Conservation (phyloP, 179 eudicot genomes). For the Silene noctiflora region DNA sequence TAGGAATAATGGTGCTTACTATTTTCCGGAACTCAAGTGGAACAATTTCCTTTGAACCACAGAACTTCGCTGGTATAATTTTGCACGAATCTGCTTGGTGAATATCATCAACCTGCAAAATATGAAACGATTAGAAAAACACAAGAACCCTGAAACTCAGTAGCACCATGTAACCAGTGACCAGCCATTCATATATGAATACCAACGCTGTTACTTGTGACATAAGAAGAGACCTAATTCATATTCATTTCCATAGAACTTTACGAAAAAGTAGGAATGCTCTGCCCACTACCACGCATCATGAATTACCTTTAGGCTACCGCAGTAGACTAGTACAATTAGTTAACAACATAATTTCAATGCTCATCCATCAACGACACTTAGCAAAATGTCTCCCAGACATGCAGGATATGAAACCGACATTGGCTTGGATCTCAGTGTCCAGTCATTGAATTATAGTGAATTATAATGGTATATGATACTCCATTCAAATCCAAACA, state of each 20-base stretch:
- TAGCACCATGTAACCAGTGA: background rate
- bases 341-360: background rate
- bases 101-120: constrained; percentile 67
- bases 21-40: constrained; percentile 66
- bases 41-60: constrained; percentile 86
- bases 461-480: background rate
- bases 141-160: background rate
- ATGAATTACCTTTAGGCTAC: background rate
- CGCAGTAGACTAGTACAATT: background rate
- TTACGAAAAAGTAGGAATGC: background rate
- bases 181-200: background rate
- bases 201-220: background rate
- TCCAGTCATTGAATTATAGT: background rate
- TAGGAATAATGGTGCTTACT: constrained; percentile 26
- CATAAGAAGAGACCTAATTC: background rate
- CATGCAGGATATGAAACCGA: background rate
- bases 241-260: background rate
- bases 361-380: background rate
- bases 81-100: constrained; percentile 80
- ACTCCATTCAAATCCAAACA: too few relatives aligned
- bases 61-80: constrained; percentile 88
- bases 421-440: background rate
- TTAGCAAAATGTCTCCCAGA: background rate
- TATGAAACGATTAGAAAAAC: constrained; percentile 8
- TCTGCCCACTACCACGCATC: background rate